These are phyloP conservation scores for Cryptococcus amylolentus DNA, from an alignment of 1,284 basidiomycete species.

Conservation along the genomic window DNA sequence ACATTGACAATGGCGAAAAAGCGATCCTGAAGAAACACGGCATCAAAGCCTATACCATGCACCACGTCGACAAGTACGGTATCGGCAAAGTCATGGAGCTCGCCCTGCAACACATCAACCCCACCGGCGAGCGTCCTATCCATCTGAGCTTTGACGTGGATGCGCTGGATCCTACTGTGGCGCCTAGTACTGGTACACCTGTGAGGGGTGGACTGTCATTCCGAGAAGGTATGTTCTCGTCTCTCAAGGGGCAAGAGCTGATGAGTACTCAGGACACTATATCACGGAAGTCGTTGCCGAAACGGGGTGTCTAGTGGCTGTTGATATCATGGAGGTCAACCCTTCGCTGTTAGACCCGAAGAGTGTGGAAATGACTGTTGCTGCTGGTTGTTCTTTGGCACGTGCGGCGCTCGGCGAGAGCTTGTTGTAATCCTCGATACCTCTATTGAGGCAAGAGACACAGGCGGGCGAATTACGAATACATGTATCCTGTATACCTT, in stretches of 20 bases:
- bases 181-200: constrained; percentile 64
- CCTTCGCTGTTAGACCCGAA: constrained; percentile 72
- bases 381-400: constrained; percentile 88
- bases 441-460: too few species aligned
- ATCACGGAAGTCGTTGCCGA: constrained; percentile 93
- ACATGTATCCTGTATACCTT: too few species aligned
- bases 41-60: constrained; percentile 97
- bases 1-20: constrained; percentile 88
- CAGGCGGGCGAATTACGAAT: too few species aligned
- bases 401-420: constrained; percentile 80
- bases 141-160: constrained; percentile 98
- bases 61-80: constrained; percentile 94
- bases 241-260: background rate
- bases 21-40: constrained; percentile 77
- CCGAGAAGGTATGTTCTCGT: constrained; percentile 75
- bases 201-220: constrained; percentile 95
- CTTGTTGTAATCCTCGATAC: constrained; percentile 29
- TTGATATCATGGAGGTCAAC: constrained; percentile 98
- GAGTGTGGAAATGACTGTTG: constrained; percentile 81
- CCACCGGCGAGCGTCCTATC: constrained; percentile 73
- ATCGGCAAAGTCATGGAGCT: constrained; percentile 93
- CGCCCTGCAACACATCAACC: constrained; percentile 92
- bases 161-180: constrained; percentile 86
- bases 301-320: constrained; percentile 84
- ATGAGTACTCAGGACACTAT: constrained; percentile 52